A percentile compares a stretch with the other conserved stretches of the same genome.
Evolutionary conservation across 2,329 filamentous ascomycete genomes (phyloP).

Genomic region (Arthroderma sp.): DNA sequence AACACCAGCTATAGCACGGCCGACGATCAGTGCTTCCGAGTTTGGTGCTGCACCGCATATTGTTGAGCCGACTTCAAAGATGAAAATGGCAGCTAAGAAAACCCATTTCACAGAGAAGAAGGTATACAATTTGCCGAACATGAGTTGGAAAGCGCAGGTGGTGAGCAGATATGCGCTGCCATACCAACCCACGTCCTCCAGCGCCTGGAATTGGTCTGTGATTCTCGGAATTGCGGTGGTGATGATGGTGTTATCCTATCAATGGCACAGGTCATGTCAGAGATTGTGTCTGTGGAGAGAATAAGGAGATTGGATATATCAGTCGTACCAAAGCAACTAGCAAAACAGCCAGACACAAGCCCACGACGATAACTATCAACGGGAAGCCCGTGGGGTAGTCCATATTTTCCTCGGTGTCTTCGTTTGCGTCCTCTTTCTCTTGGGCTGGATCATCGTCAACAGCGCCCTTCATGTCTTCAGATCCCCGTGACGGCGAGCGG

Average conservation of each 20-base stretch:
- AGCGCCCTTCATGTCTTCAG: background rate
- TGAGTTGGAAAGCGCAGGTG: constrained; percentile 28
- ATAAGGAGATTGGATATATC: background rate
- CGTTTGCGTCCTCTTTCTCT: background rate
- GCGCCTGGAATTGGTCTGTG: constrained; percentile 34
- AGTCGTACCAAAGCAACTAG: constrained; percentile 11
- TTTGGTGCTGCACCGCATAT: constrained; percentile 27
- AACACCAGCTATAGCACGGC: constrained; percentile 30
- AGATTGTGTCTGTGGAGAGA: no score
- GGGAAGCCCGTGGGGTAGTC: constrained; percentile 8
- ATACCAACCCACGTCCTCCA: constrained; percentile 38
- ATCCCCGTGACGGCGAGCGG: background rate
- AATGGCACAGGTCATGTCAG: background rate
- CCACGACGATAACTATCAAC: constrained; percentile 7
- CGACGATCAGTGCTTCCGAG: constrained; percentile 27
- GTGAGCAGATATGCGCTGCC: constrained; percentile 33
- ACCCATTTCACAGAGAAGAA: constrained; percentile 33
- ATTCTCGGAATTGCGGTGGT: constrained; percentile 37
- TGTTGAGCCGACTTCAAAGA: constrained; percentile 32
- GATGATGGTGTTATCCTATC: constrained; percentile 31
- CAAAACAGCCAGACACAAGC: constrained; percentile 10
- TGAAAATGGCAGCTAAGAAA: constrained; percentile 24
- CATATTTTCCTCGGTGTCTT: constrained; percentile 1
- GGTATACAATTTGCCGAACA: constrained; percentile 32
- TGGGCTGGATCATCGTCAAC: background rate